phyloP scores from a whole-genome alignment of 2,329 filamentous ascomycete genomes.

The Graphiopsis chlorocephala region DNA sequence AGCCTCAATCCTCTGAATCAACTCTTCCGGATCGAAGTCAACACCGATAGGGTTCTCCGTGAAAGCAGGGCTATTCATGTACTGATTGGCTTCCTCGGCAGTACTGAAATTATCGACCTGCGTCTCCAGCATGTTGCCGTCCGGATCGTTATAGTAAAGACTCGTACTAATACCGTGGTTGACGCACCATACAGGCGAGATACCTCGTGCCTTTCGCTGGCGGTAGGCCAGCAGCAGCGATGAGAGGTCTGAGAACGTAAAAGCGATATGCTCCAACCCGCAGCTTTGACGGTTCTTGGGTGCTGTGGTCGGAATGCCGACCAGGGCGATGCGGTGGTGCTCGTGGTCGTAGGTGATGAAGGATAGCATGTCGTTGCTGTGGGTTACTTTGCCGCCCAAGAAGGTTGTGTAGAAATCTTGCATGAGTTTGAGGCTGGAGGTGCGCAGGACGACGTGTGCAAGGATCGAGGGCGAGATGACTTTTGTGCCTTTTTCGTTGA shows the following conservation, averaged over 20 bases:
- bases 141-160: constrained; percentile 28
- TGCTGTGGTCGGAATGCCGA: constrained; percentile 16
- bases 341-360: constrained; percentile 32
- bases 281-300: constrained; percentile 18
- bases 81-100: constrained; percentile 37
- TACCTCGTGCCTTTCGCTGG: constrained; percentile 23
- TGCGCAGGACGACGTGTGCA: constrained; percentile 31
- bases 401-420: constrained; percentile 28
- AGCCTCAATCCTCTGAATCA: constrained; percentile 30
- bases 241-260: constrained; percentile 24
- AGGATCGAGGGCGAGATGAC: constrained; percentile 23
- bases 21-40: constrained; percentile 47
- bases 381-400: constrained; percentile 22
- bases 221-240: constrained; percentile 24
- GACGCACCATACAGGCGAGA: constrained; percentile 25
- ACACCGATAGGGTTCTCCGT: constrained; percentile 44
- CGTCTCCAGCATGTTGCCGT: constrained; percentile 24
- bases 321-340: constrained; percentile 29
- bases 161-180: constrained; percentile 27
- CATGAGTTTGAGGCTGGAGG: constrained; percentile 25
- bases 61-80: constrained; percentile 40
- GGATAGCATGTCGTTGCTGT: constrained; percentile 19
- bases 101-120: constrained; percentile 27
- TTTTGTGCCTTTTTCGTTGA: constrained; percentile 18
- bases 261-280: constrained; percentile 30